phyloP scores from a whole-genome alignment of 495 filamentous ascomycete species.

The Penicillium odoratum region DNA sequence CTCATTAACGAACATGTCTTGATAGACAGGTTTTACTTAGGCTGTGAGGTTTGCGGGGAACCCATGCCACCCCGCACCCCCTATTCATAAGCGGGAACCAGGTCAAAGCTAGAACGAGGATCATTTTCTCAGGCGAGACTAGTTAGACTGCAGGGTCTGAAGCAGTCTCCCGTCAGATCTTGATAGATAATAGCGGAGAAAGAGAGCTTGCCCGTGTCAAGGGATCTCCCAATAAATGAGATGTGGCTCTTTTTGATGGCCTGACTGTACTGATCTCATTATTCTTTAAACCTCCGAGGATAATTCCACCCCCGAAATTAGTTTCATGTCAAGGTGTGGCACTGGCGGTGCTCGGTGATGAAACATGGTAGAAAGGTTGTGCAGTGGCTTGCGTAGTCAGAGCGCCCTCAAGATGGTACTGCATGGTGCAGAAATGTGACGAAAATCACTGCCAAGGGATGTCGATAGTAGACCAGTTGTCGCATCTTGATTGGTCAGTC shows the following conservation, averaged over 20 bases:
- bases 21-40: not conserved
- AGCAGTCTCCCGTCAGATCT: not conserved
- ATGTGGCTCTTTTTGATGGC: not conserved
- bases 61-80: conserved; percentile 3
- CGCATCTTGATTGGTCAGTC: conserved; percentile 3
- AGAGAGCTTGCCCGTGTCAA: not conserved
- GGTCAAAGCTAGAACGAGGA: not conserved
- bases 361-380: not conserved
- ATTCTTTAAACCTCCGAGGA: not conserved
- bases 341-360: not conserved
- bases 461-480: conserved; percentile 4
- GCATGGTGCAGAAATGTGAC: conserved; percentile 14
- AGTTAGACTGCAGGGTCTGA: not conserved
- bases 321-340: not conserved
- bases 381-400: conserved; percentile 5
- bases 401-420: conserved; percentile 9
- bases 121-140: not conserved
- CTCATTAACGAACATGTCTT: not conserved
- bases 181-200: not conserved
- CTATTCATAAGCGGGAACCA: not conserved
- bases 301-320: conserved; percentile 2
- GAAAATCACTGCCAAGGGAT: not conserved
- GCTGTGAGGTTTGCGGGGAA: conserved; percentile 3
- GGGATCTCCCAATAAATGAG: not conserved
- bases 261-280: not conserved